Percentiles rank a stretch among this genome's conserved stretches.
phyloP scores from a whole-genome alignment of 768 basidiomycete genomes.

The Mrakia gelida region DNA sequence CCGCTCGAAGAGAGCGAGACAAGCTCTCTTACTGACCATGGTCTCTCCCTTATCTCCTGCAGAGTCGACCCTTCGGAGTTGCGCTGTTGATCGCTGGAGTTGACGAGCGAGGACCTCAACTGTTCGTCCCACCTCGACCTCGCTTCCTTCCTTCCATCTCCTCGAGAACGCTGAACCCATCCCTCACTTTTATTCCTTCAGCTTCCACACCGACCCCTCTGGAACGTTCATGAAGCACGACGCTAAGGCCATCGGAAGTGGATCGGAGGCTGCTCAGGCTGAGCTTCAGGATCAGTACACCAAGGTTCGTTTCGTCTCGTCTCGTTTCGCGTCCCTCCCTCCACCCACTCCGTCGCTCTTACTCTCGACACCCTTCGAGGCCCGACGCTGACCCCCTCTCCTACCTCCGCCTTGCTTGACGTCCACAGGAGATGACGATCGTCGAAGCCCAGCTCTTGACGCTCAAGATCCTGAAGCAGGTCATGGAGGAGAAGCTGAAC shows the following conservation, averaged over 20 bases:
- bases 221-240: constrained; percentile 95
- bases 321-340: not conserved
- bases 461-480: constrained; percentile 89
- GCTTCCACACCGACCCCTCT: constrained; percentile 96
- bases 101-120: constrained; percentile 90
- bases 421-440: constrained; percentile 78
- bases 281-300: constrained; percentile 97
- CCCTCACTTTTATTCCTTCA: constrained; percentile 40
- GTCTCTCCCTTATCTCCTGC: not conserved
- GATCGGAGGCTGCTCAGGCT: constrained; percentile 94
- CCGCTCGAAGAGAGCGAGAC: not conserved
- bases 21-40: not conserved
- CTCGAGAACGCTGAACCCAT: not conserved
- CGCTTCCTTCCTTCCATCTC: not conserved
- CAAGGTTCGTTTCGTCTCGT: constrained; percentile 55
- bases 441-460: constrained; percentile 81
- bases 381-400: not conserved
- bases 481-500: constrained; percentile 99
- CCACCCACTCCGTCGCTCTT: not conserved
- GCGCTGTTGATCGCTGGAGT: constrained; percentile 95
- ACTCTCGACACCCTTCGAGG: not conserved
- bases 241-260: constrained; percentile 97
- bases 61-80: constrained; percentile 95
- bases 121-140: too few relatives aligned
- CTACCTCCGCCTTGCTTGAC: not conserved